These are phyloP conservation scores for Skeletonema grethae DNA, from an alignment of 108 stramenopile genomes.

Conservation along the genomic window DNA sequence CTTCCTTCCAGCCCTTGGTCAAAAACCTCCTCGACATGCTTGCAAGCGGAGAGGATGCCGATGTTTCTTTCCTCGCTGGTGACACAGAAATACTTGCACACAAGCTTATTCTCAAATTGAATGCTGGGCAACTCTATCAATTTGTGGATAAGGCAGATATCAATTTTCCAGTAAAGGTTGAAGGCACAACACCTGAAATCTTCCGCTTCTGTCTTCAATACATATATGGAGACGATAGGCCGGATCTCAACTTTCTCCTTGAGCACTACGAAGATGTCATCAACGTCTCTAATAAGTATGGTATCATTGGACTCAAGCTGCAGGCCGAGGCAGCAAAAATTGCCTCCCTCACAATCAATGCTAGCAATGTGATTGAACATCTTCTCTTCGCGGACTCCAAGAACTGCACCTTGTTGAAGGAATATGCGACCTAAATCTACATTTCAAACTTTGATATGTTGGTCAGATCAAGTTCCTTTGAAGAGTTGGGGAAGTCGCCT, in stretches of 20 bases:
- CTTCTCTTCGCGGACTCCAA: not conserved
- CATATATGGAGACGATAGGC: conserved; percentile 11
- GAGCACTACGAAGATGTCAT: conserved; percentile 8
- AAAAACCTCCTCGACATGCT: not conserved
- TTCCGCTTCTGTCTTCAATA: conserved; percentile 15
- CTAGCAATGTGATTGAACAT: not conserved
- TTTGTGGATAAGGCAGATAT: not conserved
- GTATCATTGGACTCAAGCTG: conserved; percentile 17
- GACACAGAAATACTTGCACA: conserved; percentile 12
- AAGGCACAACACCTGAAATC: conserved; percentile 17
- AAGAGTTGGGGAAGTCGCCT: too few species aligned
- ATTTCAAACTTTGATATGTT: too few species aligned
- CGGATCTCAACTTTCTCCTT: not conserved
- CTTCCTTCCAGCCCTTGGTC: too few species aligned
- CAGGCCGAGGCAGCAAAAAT: conserved; percentile 3
- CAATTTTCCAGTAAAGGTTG: not conserved
- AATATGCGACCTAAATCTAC: not conserved
- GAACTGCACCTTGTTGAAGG: not conserved
- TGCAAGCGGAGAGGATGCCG: conserved; percentile 5
- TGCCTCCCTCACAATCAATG: not conserved
- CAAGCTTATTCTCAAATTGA: conserved; percentile 11
- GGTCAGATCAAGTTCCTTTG: too few species aligned
- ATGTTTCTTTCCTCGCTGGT: conserved; percentile 13
- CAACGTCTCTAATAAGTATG: conserved; percentile 22
- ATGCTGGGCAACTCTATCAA: not conserved